phyloP scores from a whole-genome alignment of 2,329 filamentous ascomycete species.

The Verticillium tricorpus region DNA sequence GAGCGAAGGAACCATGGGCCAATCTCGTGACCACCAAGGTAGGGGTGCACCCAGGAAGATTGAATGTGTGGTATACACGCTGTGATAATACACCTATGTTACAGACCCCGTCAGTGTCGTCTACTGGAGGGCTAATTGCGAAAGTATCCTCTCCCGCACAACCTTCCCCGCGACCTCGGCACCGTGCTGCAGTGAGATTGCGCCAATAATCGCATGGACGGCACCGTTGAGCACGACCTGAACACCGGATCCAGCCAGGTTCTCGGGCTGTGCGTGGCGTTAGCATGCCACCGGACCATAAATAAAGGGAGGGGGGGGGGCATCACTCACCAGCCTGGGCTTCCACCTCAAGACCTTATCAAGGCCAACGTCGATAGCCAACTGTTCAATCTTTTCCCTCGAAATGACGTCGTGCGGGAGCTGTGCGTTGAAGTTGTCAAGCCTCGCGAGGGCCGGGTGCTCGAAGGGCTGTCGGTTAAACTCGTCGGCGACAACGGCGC shows the following conservation, averaged over 20 bases:
- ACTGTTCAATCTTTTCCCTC: conserved; percentile 58
- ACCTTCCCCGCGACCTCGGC: conserved; percentile 71
- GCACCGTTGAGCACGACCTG: conserved; percentile 71
- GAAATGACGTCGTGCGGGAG: conserved; percentile 59
- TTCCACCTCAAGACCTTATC: conserved; percentile 80
- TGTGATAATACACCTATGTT: conserved; percentile 1
- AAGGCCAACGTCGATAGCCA: conserved; percentile 70
- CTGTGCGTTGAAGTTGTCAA: conserved; percentile 64
- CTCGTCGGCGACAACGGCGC: conserved; percentile 33
- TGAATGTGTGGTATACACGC: neutral
- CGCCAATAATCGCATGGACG: conserved; percentile 82
- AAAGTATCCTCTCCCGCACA: conserved; percentile 71
- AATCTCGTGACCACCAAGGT: too few relatives aligned
- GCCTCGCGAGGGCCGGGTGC: conserved; percentile 65
- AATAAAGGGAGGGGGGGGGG: neutral
- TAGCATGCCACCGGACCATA: neutral
- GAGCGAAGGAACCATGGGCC: too few relatives aligned
- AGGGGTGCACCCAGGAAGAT: neutral
- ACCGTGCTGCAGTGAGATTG: conserved; percentile 83
- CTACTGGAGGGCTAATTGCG: conserved; percentile 21
- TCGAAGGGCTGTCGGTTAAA: conserved; percentile 61
- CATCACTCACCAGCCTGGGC: conserved; percentile 65
- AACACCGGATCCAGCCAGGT: conserved; percentile 68
- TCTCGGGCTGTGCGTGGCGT: conserved; percentile 44
- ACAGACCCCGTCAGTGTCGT: neutral